Base-by-base conservation (phyloP, 2,329 filamentous ascomycete genomes). In the Microcyclosporella mali region DNA sequence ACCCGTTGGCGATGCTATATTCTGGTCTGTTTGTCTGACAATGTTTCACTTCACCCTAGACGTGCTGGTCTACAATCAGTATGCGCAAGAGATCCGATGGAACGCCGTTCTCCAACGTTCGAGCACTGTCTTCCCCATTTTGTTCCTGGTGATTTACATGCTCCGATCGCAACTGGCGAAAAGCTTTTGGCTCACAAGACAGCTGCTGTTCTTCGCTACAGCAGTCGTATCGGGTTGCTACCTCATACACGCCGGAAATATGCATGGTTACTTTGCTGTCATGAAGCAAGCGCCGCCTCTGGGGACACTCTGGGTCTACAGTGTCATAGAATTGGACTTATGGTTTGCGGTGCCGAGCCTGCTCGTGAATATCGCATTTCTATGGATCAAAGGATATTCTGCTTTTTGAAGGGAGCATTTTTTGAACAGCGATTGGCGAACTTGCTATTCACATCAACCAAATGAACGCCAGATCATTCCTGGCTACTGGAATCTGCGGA, bases 211-310 rank as follows among this genome's bases (percentile, higher is more conserved):
- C 68, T 75, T 88, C 47, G 59, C 58, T 12, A 68, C 74, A 17
- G 80, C 82, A 51, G 65, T 82, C 6, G 63, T 60, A 8, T 70
- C 79, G 0, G 92, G 92, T 1, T 86, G 81, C 66, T 89, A 88
- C 64, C 71, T 95, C 49, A 82, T 97, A 37, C 73, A 85, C 53
- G 79, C 89, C 40, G 88, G 85, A 18, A 97, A 95, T 58, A 75
- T 72, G 21, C 78, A 81, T 52, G 79, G 83, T 3, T 97, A 95
- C 58, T 80, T 94, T 55, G 84, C 85, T 6, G 81, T 94, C 15
- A 89, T 97, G 87, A 94, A 95, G 70, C 81, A 80, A 50, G 85
- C 88, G 0, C 92, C 92, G n/a, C 82, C 88, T 4, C 64, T 95
- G 11, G 92, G 88, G 0, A 90, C 86, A 31, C 65, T 97, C 14